Evolutionary conservation across 176 grass and related monocot species (phyloP).

Genomic region (Aegilops sharonensis): DNA sequence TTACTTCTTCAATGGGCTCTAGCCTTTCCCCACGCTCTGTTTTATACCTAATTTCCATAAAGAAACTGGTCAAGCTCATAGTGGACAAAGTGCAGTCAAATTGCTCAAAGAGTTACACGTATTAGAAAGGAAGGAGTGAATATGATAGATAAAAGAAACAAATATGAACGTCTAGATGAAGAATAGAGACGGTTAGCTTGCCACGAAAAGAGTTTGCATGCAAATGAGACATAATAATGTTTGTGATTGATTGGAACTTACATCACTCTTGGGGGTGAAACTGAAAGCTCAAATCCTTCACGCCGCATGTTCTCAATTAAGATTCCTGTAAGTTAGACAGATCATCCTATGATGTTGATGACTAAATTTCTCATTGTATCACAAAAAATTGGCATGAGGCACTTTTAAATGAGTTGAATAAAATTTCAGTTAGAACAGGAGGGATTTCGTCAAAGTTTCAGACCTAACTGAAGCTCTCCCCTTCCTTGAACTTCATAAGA

Average conservation of each 20-base stretch:
- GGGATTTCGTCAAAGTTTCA: conserved; percentile 20
- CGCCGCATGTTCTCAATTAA: conserved; percentile 99
- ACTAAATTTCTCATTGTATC: conserved; percentile 3
- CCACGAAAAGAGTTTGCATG: not conserved
- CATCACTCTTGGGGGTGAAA: conserved; percentile 99
- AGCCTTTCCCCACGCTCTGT: conserved; percentile 62
- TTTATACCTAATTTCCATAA: conserved; percentile 74
- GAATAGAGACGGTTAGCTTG: conserved; percentile 7
- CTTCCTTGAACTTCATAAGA: conserved; percentile 99
- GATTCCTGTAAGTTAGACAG: conserved; percentile 64
- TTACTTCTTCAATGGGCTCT: conserved; percentile 99
- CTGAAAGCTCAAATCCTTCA: conserved; percentile 97
- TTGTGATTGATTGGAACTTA: conserved; percentile 32
- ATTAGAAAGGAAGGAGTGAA: conserved; percentile 1
- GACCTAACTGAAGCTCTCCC: conserved; percentile 99
- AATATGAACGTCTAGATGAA: conserved; percentile 18
- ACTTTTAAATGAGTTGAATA: not conserved
- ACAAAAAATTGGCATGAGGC: not conserved
- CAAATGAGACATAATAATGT: not conserved
- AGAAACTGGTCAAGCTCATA: conserved; percentile 17
- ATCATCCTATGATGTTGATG: conserved; percentile 22
- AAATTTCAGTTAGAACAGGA: conserved; percentile 18
- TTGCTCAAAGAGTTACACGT: not conserved
- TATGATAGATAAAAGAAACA: not conserved
- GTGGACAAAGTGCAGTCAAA: conserved; percentile 13